Base-by-base conservation (phyloP, 768 basidiomycete species). In the Panus rudis region DNA sequence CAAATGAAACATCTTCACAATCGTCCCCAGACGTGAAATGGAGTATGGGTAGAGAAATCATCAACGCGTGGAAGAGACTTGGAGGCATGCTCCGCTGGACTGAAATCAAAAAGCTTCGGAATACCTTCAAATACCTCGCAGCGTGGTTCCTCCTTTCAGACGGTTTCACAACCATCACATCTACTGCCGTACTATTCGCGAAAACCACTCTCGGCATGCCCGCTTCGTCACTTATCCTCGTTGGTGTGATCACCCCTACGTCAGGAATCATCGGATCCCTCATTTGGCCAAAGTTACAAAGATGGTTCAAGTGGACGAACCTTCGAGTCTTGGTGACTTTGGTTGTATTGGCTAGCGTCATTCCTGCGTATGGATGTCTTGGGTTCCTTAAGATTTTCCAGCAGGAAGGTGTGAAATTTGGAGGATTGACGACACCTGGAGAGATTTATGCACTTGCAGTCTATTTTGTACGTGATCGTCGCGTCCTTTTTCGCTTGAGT, bases 61-160 rank as follows among this genome's bases (percentile, higher is more conserved):
- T 58, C 1, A 68, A 65, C 4, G 86, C 89, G 0, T 97, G 93
- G 93, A 71, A 67, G 41, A 65, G 83, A 19, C 70, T 98, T 0
- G 80, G 77, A 0, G 68, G 64, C 24, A 92, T 92, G 84, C 67
- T 97, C 17, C 69, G 68, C 1, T 81, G 78, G 71, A 65, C 63
- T 6, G 82, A 94, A 56, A 78, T 93, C 30, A 75, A 74, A 59
- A 74, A 75, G 41, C 68, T 97, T 13, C 72, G 75, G 23, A 83
- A 91, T 55, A 92, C 92, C 1, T 98, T 93, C 69, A 75, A 75
- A 51, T 97, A 90, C 54, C 80, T 97, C 32, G 76, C 81, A 4
- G 91, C 94, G 0, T 97, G 93, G 92, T 93, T 96, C 60, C 72
- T 98, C 11, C 76, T 98, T 19, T 90, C 87, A 1, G 93, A 98